These are phyloP conservation scores for Pseudogymnoascus sp. DNA, from an alignment of 2,329 filamentous ascomycete species.

Conservation along the genomic window DNA sequence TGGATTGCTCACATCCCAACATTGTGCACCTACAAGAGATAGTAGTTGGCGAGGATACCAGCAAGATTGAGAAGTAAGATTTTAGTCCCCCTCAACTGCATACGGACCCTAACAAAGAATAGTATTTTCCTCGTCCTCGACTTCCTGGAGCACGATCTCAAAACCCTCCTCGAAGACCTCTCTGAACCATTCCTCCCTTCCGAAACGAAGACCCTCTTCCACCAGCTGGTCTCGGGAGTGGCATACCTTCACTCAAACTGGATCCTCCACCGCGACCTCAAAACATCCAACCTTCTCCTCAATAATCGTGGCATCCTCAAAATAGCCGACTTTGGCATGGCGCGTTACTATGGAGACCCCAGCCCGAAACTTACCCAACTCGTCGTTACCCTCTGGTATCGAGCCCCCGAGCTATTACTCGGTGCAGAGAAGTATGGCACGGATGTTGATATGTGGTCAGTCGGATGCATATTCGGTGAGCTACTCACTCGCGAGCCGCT, in stretches of 20 bases:
- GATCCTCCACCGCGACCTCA: slow-evolving; percentile 91
- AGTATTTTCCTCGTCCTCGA: slow-evolving; percentile 93
- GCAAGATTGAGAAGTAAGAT: slow-evolving; percentile 46
- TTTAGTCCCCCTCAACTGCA: neutral
- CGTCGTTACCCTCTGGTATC: slow-evolving; percentile 96
- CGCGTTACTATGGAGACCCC: slow-evolving; percentile 77
- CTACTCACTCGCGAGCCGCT: slow-evolving; percentile 76
- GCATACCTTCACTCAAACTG: slow-evolving; percentile 80
- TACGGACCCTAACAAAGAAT: slow-evolving; percentile 26
- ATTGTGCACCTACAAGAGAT: slow-evolving; percentile 78
- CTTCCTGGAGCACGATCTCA: slow-evolving; percentile 95
- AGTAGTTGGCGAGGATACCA: slow-evolving; percentile 61
- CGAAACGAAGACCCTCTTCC: slow-evolving; percentile 83
- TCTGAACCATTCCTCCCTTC: slow-evolving; percentile 85
- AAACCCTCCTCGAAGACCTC: slow-evolving; percentile 89
- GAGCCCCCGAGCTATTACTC: slow-evolving; percentile 81
- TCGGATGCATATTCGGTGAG: slow-evolving; percentile 94
- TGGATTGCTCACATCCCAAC: slow-evolving; percentile 72
- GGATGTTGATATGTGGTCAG: slow-evolving; percentile 88
- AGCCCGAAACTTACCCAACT: slow-evolving; percentile 75
- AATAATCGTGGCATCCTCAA: slow-evolving; percentile 93
- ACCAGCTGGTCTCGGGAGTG: slow-evolving; percentile 73
- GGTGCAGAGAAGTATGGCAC: slow-evolving; percentile 68
- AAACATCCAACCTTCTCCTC: slow-evolving; percentile 88
- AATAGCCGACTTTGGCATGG: slow-evolving; percentile 97